Evolutionary conservation across 129 eudicot genomes (phyloP).

Genomic region (Flaveria ramosissima): DNA sequence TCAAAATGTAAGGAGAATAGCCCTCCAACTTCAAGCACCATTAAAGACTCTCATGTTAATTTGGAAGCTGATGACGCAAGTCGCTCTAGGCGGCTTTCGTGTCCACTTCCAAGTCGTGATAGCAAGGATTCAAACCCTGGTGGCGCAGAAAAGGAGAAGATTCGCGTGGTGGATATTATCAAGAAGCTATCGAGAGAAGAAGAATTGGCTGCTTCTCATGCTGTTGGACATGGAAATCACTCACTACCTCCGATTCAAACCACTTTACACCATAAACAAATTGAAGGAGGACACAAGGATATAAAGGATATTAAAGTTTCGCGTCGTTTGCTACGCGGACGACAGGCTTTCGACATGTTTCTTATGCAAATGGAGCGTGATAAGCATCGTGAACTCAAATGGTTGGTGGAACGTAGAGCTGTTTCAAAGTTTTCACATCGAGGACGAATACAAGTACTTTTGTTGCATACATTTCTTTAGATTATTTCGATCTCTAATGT

Average conservation of each 20-base stretch:
- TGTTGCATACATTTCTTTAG: neutral
- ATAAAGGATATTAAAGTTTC: constrained; percentile 36
- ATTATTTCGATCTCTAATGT: neutral
- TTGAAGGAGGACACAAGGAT: constrained; percentile 29
- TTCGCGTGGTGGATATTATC: constrained; percentile 66
- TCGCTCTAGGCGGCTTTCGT: constrained; percentile 34
- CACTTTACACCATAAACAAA: constrained; percentile 15
- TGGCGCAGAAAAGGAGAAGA: constrained; percentile 56
- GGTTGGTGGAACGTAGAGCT: constrained; percentile 40
- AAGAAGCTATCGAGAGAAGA: constrained; percentile 52
- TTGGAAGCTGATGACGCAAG: constrained; percentile 48
- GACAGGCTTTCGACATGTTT: constrained; percentile 59
- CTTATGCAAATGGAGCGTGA: constrained; percentile 57
- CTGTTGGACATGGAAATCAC: constrained; percentile 20
- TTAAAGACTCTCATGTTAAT: constrained; percentile 35
- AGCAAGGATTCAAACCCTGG: constrained; percentile 9
- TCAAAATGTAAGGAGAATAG: constrained; percentile 24
- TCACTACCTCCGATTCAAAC: constrained; percentile 41
- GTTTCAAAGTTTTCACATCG: constrained; percentile 74
- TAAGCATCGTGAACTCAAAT: constrained; percentile 55
- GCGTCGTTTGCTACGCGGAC: constrained; percentile 57
- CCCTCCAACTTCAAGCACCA: constrained; percentile 4
- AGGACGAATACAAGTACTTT: constrained; percentile 65
- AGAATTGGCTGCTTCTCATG: constrained; percentile 28
- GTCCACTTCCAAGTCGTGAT: constrained; percentile 37